Evolutionary conservation across 2,329 filamentous ascomycete genomes (phyloP).

Genomic region (Penicillium sp.): DNA sequence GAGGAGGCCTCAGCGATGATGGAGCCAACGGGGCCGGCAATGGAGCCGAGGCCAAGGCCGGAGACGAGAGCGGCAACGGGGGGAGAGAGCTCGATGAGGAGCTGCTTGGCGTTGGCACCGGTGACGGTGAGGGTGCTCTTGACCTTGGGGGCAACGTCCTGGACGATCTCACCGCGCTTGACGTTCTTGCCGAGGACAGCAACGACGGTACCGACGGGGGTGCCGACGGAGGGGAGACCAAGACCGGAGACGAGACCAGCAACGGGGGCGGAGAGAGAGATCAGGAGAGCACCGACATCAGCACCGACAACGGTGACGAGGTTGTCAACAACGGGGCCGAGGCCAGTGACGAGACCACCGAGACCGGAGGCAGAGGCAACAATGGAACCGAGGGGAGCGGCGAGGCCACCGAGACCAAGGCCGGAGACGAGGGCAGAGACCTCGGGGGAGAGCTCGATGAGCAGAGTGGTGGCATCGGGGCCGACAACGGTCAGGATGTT

Average conservation of each 20-base stretch:
- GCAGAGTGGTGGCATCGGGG: constrained; percentile 27
- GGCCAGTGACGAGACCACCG: constrained; percentile 29
- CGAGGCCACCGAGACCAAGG: constrained; percentile 30
- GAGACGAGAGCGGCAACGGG: constrained; percentile 30
- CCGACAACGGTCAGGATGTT: constrained; percentile 34
- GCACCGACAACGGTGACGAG: constrained; percentile 34
- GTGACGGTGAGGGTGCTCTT: constrained; percentile 11
- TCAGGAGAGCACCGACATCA: constrained; percentile 32
- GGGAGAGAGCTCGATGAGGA: constrained; percentile 18
- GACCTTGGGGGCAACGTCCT: constrained; percentile 12
- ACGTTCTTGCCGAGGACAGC: constrained; percentile 29
- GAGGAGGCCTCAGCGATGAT: constrained; percentile 29
- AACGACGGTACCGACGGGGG: constrained; percentile 30
- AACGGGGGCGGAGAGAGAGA: constrained; percentile 31
- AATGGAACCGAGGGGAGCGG: constrained; percentile 27
- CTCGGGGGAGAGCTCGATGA: constrained; percentile 34
- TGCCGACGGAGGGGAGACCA: constrained; percentile 30
- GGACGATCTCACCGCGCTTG: constrained; percentile 26
- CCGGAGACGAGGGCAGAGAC: constrained; percentile 29
- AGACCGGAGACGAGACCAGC: constrained; percentile 30
- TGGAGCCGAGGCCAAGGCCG: constrained; percentile 29
- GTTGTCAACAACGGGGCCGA: constrained; percentile 25
- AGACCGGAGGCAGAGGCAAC: constrained; percentile 28
- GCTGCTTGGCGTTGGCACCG: constrained; percentile 11
- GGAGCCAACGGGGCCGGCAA: constrained; percentile 28